Conservation (phyloP, 805 yeast genomes). For the Sporopachydermia quercuum region DNA sequence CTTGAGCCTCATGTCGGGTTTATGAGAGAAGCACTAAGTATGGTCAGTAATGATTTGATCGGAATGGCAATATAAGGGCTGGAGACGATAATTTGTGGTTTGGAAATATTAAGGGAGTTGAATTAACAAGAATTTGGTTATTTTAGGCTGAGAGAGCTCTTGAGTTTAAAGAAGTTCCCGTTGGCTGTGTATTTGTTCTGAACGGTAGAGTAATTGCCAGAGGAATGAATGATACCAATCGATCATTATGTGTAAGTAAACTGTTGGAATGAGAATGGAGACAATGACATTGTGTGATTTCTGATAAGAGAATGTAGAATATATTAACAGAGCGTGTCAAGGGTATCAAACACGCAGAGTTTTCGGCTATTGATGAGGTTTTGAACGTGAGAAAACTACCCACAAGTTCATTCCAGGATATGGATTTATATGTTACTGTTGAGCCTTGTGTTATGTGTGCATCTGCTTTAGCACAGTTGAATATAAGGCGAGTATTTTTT, state of each 20-base stretch:
- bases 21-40: constrained; percentile 22
- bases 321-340: too few relatives aligned
- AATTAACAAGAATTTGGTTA: constrained; percentile 8
- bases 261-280: too few relatives aligned
- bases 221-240: constrained; percentile 80
- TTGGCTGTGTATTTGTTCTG: constrained; percentile 61
- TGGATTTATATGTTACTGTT: constrained; percentile 79
- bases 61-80: too few relatives aligned
- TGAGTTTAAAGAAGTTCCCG: constrained; percentile 63
- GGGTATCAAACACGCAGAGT: constrained; percentile 90
- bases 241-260: constrained; percentile 40
- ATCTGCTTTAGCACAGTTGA: constrained; percentile 69
- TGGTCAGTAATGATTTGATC: constrained; percentile 10
- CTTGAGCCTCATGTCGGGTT: constrained; percentile 12
- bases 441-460: constrained; percentile 99
- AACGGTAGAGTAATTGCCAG: constrained; percentile 41
- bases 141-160: constrained; percentile 48
- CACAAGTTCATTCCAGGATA: constrained; percentile 27
- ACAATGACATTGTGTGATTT: too few relatives aligned
- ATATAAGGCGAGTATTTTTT: constrained; percentile 58
- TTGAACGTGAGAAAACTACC: constrained; percentile 19
- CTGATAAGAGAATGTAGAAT: too few relatives aligned
- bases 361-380: constrained; percentile 55
- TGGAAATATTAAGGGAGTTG: neutral
- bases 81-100: too few relatives aligned